Evolutionary conservation across 345 rosid genomes (phyloP), one percentile per base, ranked within the genome.

Genomic region (Bruguiera parviflora): DNA sequence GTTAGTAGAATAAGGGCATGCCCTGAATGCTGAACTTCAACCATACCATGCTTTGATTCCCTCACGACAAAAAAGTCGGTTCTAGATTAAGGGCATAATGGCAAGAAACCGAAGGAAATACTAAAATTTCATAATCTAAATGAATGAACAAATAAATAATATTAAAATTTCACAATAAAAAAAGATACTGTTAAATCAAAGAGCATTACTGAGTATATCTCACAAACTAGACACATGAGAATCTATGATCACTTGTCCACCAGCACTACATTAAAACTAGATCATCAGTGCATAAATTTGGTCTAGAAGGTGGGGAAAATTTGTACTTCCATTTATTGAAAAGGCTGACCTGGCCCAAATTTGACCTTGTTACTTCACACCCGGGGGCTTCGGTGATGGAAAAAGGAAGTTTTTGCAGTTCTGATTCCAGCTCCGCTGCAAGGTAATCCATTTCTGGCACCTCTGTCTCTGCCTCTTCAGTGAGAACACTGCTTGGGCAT

Each of bases 391-490:
- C 79, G 20, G 33, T 61, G 37, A 11, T 49, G 47, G 72, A 70
- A 76, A 80, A 75, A 27, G 85, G 85, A 70, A 89, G 86, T 76
- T 89, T 93, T 80, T 78, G 91, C 53, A 93, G 84, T 84, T 93
- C 94, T 71, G 86, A 83, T 67, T 85, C 89, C 19, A 93, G 85
- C 75, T 91, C 98, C 71, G 91, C 87, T 83, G 84, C 97, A 78
- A 91, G 79, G 63, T 77, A 86, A 75, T 83, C 86, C 87, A 89
- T 88, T 79, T 89, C 94, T 35, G 74, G 64, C 16, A 70, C 63
- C 80, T 82, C 92, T 22, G 81, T 80, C 66, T 83, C 89, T 59
- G 78, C 85, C 81, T 90, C 98, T 65, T 88, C 96, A 0, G 97
- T 93, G 58, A 93, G 84, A 77, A 91, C 88, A 31, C 97, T 93